These are phyloP conservation scores for Tothia fuscella DNA, from an alignment of 2,329 filamentous ascomycete species.

Conservation along the genomic window DNA sequence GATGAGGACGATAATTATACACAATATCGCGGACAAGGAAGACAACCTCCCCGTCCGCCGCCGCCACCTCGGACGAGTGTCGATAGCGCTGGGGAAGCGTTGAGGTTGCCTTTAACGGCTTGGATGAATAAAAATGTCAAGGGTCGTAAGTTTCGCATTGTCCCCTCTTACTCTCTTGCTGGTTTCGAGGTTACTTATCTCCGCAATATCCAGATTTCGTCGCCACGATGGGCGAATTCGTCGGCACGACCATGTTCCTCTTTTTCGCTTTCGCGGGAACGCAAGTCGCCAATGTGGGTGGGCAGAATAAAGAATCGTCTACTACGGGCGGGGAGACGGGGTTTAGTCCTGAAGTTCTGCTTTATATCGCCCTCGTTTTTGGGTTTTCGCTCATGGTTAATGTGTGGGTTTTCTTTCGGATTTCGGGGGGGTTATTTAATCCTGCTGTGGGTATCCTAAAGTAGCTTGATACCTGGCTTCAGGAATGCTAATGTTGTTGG, in stretches of 20 bases:
- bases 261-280: conserved; percentile 12
- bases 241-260: conserved; percentile 12
- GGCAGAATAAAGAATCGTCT: neutral
- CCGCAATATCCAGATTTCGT: conserved; percentile 19
- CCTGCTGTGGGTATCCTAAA: conserved; percentile 18
- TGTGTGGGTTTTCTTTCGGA: conserved; percentile 10
- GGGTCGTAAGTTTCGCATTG: conserved; percentile 1
- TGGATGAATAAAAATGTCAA: conserved; percentile 9
- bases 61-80: neutral
- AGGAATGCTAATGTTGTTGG: conserved; percentile 10
- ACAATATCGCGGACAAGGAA: neutral
- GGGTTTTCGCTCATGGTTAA: conserved; percentile 15
- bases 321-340: conserved; percentile 13
- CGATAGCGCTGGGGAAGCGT: neutral
- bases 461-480: conserved; percentile 22
- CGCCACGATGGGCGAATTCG: conserved; percentile 17
- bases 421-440: conserved; percentile 16
- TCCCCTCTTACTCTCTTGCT: neutral
- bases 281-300: conserved; percentile 16
- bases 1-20: conserved; percentile 1
- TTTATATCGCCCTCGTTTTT: conserved; percentile 20
- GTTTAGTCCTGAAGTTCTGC: conserved; percentile 11
- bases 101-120: conserved; percentile 1
- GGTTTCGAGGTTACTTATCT: too few relatives aligned
- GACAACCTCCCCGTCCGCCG: neutral